phyloP scores from a whole-genome alignment of 2,329 filamentous ascomycete genomes.

The Botrytis fabae region DNA sequence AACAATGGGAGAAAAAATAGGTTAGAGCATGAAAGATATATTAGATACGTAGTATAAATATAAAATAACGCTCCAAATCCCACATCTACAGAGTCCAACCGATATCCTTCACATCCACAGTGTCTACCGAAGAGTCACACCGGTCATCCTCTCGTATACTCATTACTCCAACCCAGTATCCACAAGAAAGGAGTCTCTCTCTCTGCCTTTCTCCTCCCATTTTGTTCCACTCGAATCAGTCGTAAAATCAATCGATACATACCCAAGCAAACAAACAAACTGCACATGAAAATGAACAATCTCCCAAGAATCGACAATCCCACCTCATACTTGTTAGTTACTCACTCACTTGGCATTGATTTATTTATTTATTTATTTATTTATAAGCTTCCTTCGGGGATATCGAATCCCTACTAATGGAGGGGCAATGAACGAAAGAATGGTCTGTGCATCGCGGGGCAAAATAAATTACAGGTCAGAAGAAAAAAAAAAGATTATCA shows the following conservation, averaged over 20 bases:
- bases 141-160: not conserved
- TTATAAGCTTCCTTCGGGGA: constrained; percentile 2
- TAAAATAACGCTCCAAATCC: not conserved
- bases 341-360: not conserved
- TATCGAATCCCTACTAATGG: not conserved
- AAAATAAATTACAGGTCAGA: not conserved
- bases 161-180: not conserved
- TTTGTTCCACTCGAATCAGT: too few relatives aligned
- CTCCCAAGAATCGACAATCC: not conserved
- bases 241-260: too few relatives aligned
- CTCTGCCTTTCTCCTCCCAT: too few relatives aligned
- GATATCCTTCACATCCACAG: not conserved
- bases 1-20: not conserved
- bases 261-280: too few relatives aligned
- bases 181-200: not conserved
- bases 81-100: not conserved
- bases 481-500: constrained; percentile 27
- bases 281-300: not conserved
- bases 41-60: too few relatives aligned
- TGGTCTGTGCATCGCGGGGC: constrained; percentile 22
- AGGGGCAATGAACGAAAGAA: not conserved
- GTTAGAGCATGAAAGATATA: not conserved
- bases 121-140: not conserved
- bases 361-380: not conserved
- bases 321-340: not conserved